These are phyloP conservation scores for Saccharomyces paradoxus DNA, from an alignment of 805 yeast species.

Conservation along the genomic window DNA sequence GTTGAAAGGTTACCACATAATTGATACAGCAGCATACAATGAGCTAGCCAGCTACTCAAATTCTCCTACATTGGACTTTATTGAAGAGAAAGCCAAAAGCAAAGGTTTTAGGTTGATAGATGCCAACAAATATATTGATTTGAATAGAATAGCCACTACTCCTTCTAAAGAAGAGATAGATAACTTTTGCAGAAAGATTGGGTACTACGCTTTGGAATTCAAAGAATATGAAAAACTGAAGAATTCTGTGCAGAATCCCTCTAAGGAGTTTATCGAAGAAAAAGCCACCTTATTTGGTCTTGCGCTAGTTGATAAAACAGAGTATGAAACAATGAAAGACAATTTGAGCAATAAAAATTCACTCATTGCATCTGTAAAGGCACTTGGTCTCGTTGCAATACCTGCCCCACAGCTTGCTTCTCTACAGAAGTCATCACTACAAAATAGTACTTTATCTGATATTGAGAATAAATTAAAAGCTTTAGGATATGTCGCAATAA, in stretches of 20 bases:
- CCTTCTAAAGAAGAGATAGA: constrained; percentile 11
- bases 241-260: constrained; percentile 16
- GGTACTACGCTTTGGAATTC: constrained; percentile 1
- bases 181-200: neutral
- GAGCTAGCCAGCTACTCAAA: neutral
- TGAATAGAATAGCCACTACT: constrained; percentile 6
- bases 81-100: constrained; percentile 20
- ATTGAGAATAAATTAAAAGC: constrained; percentile 6
- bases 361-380: constrained; percentile 8
- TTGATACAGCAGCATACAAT: constrained; percentile 1
- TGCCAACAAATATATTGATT: constrained; percentile 8
- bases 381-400: constrained; percentile 13
- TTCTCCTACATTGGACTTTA: constrained; percentile 18
- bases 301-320: constrained; percentile 10
- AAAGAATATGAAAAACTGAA: constrained; percentile 20
- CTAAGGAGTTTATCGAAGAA: constrained; percentile 10
- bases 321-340: constrained; percentile 7
- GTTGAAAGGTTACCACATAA: constrained; percentile 5
- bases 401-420: constrained; percentile 8
- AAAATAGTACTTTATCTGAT: constrained; percentile 4
- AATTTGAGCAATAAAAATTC: constrained; percentile 5
- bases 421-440: constrained; percentile 4
- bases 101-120: constrained; percentile 20
- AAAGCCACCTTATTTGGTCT: constrained; percentile 16
- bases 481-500: constrained; percentile 10